phyloP scores from a whole-genome alignment of 163 green algal genomes.

The Picocystis sp. region DNA sequence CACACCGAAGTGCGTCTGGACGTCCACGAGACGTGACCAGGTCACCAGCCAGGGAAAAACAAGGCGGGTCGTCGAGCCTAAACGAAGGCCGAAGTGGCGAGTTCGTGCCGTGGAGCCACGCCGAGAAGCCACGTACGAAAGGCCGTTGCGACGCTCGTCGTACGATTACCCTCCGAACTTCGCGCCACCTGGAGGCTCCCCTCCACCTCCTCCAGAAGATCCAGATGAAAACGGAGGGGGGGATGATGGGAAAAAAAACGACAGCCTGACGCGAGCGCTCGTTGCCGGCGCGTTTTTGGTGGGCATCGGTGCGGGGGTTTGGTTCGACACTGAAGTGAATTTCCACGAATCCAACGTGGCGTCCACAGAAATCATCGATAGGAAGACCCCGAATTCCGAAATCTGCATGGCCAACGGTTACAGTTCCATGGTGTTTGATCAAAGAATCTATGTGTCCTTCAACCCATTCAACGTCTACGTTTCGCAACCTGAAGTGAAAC shows the following conservation, averaged over 20 bases:
- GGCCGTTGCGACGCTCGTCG: too few species aligned
- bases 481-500: conserved; percentile 88
- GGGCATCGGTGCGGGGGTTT: conserved; percentile 74
- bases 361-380: conserved; percentile 85
- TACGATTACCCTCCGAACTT: too few species aligned
- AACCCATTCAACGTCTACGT: conserved; percentile 98
- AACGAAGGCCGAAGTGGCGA: too few species aligned
- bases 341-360: conserved; percentile 68
- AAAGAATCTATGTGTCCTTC: conserved; percentile 92
- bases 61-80: too few species aligned
- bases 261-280: conserved; percentile 55
- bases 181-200: too few species aligned
- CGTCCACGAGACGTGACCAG: too few species aligned
- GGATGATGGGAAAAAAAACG: conserved; percentile 14
- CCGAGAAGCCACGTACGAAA: too few species aligned
- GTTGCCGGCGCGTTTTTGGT: conserved; percentile 81
- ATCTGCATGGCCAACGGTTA: conserved; percentile 97
- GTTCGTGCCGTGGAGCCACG: too few species aligned
- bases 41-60: too few species aligned
- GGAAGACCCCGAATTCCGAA: conserved; percentile 75
- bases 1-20: too few species aligned
- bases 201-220: too few species aligned
- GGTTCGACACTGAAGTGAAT: conserved; percentile 61
- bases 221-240: not conserved
- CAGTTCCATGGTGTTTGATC: conserved; percentile 89